Percentiles rank a stretch among this genome's conserved stretches.
Evolutionary conservation across 2,329 filamentous ascomycete species (phyloP).

Genomic region (Botrytis fragariae): DNA sequence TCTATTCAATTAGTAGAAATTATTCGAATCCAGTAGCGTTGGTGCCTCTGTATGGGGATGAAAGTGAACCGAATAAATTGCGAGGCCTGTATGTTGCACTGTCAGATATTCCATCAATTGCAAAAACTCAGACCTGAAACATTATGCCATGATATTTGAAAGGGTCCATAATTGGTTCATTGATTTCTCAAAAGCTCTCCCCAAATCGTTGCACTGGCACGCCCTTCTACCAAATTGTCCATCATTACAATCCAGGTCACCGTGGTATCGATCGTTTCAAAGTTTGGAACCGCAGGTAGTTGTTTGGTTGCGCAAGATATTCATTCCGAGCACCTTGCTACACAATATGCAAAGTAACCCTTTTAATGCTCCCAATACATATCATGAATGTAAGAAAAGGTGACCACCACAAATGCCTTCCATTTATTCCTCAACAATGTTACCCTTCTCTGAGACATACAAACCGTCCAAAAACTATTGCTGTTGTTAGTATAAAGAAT

Average conservation of each 20-base stretch:
- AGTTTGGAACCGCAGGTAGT: slow-evolving; percentile 10
- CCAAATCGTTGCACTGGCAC: slow-evolving; percentile 12
- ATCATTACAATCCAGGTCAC: slow-evolving; percentile 11
- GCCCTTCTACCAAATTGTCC: slow-evolving; percentile 7
- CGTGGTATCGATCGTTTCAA: slow-evolving; percentile 16
- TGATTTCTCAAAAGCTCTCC: slow-evolving; percentile 7
- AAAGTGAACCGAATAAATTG: neutral
- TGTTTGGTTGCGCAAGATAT: slow-evolving; percentile 33
- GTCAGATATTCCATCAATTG: neutral
- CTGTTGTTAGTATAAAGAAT: neutral
- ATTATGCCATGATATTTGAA: neutral
- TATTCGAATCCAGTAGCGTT: neutral
- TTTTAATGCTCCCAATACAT: slow-evolving; percentile 28
- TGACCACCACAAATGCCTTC: slow-evolving; percentile 26
- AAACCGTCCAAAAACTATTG: slow-evolving; percentile 96
- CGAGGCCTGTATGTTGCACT: neutral
- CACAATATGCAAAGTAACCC: slow-evolving; percentile 38
- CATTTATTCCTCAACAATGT: slow-evolving; percentile 69
- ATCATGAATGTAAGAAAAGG: slow-evolving; percentile 30
- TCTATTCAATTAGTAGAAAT: neutral
- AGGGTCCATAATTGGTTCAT: slow-evolving; percentile 16
- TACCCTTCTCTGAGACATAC: slow-evolving; percentile 98
- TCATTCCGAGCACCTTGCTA: slow-evolving; percentile 38
- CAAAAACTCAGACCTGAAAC: neutral
- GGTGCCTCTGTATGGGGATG: neutral